A percentile compares a stretch with the other conserved stretches of the same genome.
These are phyloP conservation scores for Tetracentron sinense DNA, from an alignment of 164 flowering plant species.

Conservation along the genomic window DNA sequence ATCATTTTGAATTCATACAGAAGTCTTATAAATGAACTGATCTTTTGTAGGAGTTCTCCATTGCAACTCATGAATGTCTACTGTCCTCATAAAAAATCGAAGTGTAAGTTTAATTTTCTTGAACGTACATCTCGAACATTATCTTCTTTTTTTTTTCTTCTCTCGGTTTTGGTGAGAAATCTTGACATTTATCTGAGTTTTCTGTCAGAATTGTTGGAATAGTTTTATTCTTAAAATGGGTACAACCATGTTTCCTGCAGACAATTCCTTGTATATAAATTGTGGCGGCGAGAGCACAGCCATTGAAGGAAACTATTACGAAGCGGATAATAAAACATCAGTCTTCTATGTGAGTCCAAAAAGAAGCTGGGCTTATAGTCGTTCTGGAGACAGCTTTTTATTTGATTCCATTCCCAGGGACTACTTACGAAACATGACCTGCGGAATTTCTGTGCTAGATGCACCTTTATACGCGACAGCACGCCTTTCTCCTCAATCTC, in stretches of 20 bases:
- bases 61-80: neutral
- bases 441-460: neutral
- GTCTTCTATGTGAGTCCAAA: neutral
- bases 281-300: neutral
- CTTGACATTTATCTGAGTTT: too few relatives aligned
- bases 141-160: too few relatives aligned
- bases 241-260: neutral
- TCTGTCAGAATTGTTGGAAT: too few relatives aligned
- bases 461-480: neutral
- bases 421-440: neutral
- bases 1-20: neutral
- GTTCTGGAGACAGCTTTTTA: neutral
- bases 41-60: neutral
- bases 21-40: neutral
- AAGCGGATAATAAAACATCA: neutral
- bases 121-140: neutral
- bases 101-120: neutral
- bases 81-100: neutral
- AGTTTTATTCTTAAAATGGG: too few relatives aligned
- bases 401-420: neutral
- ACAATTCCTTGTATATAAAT: neutral
- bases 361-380: neutral
- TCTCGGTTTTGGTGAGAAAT: too few relatives aligned
- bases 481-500: slow-evolving; percentile 1
- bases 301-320: neutral